Evolutionary conservation across 2,329 filamentous ascomycete genomes (phyloP).

Genomic region (Parafenestella ontariensis): DNA sequence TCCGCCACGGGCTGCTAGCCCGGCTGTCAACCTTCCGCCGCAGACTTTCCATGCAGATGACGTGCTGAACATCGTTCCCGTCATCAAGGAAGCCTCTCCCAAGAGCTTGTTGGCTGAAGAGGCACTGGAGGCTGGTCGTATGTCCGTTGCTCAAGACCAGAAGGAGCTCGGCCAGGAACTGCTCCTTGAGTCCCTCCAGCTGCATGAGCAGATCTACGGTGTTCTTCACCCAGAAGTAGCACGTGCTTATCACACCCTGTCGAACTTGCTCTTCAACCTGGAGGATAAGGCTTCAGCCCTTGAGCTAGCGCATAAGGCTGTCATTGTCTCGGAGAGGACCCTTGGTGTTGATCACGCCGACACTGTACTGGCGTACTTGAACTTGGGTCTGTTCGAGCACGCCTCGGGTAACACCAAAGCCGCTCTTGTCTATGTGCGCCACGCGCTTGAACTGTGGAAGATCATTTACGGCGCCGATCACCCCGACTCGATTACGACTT

Average conservation of each 20-base stretch:
- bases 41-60: conserved; percentile 83
- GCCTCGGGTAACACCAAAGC: conserved; percentile 87
- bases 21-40: conserved; percentile 54
- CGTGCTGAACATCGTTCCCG: conserved; percentile 88
- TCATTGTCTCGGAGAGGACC: conserved; percentile 94
- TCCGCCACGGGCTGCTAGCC: conserved; percentile 53
- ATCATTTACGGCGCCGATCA: conserved; percentile 93
- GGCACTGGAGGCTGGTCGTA: conserved; percentile 91
- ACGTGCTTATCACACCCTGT: conserved; percentile 90
- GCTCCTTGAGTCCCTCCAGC: conserved; percentile 89
- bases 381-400: conserved; percentile 92
- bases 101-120: conserved; percentile 92
- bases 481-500: conserved; percentile 96
- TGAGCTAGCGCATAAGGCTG: conserved; percentile 93
- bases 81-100: conserved; percentile 93
- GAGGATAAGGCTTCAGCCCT: conserved; percentile 97
- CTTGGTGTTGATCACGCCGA: conserved; percentile 92
- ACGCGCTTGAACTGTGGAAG: conserved; percentile 95
- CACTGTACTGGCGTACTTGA: conserved; percentile 93
- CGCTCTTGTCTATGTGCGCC: conserved; percentile 87
- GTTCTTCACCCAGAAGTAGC: conserved; percentile 97
- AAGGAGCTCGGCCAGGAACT: conserved; percentile 96
- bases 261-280: conserved; percentile 96
- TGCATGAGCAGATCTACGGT: conserved; percentile 98
- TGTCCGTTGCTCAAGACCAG: conserved; percentile 94